These are phyloP conservation scores for Multifurca ochricompacta DNA, from an alignment of 768 basidiomycete genomes.

Conservation along the genomic window DNA sequence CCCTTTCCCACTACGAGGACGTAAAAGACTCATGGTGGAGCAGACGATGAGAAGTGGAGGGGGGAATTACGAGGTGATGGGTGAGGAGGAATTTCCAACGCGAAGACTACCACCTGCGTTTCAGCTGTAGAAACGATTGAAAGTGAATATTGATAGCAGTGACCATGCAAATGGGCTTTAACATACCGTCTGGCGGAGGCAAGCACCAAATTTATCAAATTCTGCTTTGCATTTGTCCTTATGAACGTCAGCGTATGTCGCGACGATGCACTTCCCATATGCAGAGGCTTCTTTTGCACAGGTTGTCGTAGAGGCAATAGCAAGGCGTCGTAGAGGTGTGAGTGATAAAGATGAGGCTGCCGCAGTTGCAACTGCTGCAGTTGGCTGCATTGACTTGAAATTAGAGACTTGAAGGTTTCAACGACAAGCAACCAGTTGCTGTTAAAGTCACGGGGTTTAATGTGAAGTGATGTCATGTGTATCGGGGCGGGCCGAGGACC, in stretches of 20 bases:
- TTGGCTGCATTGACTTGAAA: slow-evolving; percentile 16
- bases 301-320: slow-evolving; percentile 63
- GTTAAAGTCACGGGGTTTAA: too few species aligned
- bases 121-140: slow-evolving; percentile 35
- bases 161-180: not conserved
- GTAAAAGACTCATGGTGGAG: not conserved
- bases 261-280: slow-evolving; percentile 86
- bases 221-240: slow-evolving; percentile 81
- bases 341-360: slow-evolving; percentile 26
- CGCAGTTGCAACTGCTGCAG: not conserved
- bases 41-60: not conserved
- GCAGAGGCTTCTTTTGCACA: slow-evolving; percentile 62
- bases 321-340: slow-evolving; percentile 54
- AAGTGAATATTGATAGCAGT: not conserved
- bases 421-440: too few species aligned
- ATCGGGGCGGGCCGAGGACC: too few species aligned
- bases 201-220: slow-evolving; percentile 76
- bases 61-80: not conserved
- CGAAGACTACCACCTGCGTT: slow-evolving; percentile 42
- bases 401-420: too few species aligned
- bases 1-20: not conserved
- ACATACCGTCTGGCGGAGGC: slow-evolving; percentile 71
- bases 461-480: too few species aligned
- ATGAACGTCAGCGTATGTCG: slow-evolving; percentile 73
- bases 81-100: not conserved